Evolutionary conservation across 2,329 filamentous ascomycete genomes (phyloP), one percentile per base, ranked within the genome.

Genomic region (Talaromyces sp.): DNA sequence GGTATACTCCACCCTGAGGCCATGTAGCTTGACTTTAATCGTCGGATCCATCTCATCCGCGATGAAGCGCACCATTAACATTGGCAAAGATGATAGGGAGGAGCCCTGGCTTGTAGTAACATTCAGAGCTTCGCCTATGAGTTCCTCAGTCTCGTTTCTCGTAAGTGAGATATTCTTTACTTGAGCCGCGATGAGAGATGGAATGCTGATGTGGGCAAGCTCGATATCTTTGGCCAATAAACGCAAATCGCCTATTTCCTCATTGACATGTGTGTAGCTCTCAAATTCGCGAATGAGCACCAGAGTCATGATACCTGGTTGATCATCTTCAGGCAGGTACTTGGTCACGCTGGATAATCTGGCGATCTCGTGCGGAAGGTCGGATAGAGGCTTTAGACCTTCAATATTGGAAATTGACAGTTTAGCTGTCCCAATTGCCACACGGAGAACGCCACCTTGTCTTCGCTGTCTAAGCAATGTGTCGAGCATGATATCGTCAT

Each of bases 401-500:
- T 83, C 77, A 39, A 90, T 73, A 61, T 86, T 84, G 7, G 80
- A 78, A 15, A 94, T 75, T 3, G 81, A 78, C 21, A 87, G 75
- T 53, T 85, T 84, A 17, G 91, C 72, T 28, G 81, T 81, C 28
- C 85, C 85, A 5, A 95, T 69, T 3, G 82, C 85, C 5, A 89
- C 71, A 51, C 90, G 85, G 31, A 97, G 77, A 6, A 97, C 87
- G 9, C 89, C 86, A 0, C 93, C 94, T 72, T 97, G 93, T 55
- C 87, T 83, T 60, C 94, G 81, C 71, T 99, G 94, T 21, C 89
- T 83, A 13, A 97, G 76, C 0, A 99, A 79, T 0, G 91, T 97
- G 65, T 97, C 93, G 21, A 99, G 84, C 80, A 99, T 86, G 60
- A 99, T 96, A 66, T 97, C 93, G 65, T 97, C 91, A 60, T 95